A percentile compares a stretch with the other conserved stretches of the same genome.
These are phyloP conservation scores for Lecanosticta acicola DNA, from an alignment of 2,329 filamentous ascomycete genomes.

Conservation along the genomic window DNA sequence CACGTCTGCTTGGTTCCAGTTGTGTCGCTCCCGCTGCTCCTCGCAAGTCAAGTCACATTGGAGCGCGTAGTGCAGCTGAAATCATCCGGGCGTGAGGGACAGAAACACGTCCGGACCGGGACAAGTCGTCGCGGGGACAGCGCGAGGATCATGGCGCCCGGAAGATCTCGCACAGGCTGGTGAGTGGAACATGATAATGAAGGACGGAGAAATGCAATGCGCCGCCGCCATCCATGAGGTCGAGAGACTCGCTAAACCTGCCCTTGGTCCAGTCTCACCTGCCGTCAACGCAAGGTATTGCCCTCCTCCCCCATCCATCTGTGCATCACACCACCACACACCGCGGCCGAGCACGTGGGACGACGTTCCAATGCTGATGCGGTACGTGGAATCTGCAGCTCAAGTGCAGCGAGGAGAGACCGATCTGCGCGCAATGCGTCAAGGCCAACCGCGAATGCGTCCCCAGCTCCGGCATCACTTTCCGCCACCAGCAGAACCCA, in stretches of 20 bases:
- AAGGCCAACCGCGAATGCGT: constrained; percentile 57
- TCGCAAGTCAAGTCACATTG: too few species aligned
- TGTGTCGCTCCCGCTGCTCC: too few species aligned
- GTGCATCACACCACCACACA: neutral
- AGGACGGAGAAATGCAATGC: too few species aligned
- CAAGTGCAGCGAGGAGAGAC: constrained; percentile 60
- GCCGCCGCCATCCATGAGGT: neutral
- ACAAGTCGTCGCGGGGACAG: too few species aligned
- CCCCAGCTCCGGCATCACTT: constrained; percentile 58
- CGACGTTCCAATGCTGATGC: neutral
- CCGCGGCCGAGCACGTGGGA: neutral
- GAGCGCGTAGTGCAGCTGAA: too few species aligned
- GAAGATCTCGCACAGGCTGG: too few species aligned
- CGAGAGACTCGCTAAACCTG: constrained; percentile 5
- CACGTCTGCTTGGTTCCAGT: too few species aligned
- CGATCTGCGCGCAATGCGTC: constrained; percentile 55
- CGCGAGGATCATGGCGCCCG: too few species aligned
- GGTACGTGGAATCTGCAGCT: constrained; percentile 38
- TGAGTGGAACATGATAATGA: too few species aligned
- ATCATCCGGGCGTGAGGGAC: too few species aligned
- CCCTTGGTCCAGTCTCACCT: constrained; percentile 21
- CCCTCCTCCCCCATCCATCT: constrained; percentile 2
- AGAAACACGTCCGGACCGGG: too few species aligned
- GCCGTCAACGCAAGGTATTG: constrained; percentile 31
- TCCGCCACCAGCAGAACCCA: constrained; percentile 64